These are phyloP conservation scores for Pilobolus umbonatus DNA, from an alignment of 192 early-diverging fungal species.

Conservation along the genomic window DNA sequence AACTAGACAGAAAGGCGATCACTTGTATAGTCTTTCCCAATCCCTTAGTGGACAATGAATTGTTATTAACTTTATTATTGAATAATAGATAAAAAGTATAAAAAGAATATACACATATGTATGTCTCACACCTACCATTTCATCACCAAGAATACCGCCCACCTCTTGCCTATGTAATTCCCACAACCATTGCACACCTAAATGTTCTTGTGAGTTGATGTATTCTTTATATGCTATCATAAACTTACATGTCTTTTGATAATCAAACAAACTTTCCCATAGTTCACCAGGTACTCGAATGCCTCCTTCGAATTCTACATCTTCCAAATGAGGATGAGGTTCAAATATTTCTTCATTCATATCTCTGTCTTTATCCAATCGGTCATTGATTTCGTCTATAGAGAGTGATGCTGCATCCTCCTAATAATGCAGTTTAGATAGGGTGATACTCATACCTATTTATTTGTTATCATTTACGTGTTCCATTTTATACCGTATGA, in stretches of 20 bases:
- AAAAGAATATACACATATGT: neutral
- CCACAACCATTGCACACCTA: slow-evolving; percentile 80
- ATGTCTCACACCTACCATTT: slow-evolving; percentile 59
- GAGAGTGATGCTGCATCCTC: neutral
- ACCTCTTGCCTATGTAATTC: slow-evolving; percentile 81
- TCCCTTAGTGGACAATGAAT: slow-evolving; percentile 46
- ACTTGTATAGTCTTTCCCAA: slow-evolving; percentile 94
- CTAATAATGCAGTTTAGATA: neutral
- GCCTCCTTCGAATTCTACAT: slow-evolving; percentile 45
- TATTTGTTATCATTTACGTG: neutral
- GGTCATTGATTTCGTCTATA: neutral
- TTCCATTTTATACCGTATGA: slow-evolving; percentile 18
- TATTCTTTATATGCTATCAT: neutral
- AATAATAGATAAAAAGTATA: slow-evolving; percentile 14
- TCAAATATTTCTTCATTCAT: slow-evolving; percentile 39
- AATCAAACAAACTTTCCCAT: slow-evolving; percentile 75
- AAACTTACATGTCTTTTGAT: slow-evolving; percentile 68
- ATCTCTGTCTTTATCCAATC: neutral
- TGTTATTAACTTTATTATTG: neutral
- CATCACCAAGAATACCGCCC: slow-evolving; percentile 91
- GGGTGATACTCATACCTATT: too few species aligned
- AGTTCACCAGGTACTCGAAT: slow-evolving; percentile 78
- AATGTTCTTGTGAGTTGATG: neutral
- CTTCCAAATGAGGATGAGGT: slow-evolving; percentile 46
- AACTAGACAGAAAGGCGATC: slow-evolving; percentile 74